Percentiles rank a stretch among this genome's conserved stretches.
Conservation (phyloP, 257 asterid genomes). For the Penstemon eatonii region DNA sequence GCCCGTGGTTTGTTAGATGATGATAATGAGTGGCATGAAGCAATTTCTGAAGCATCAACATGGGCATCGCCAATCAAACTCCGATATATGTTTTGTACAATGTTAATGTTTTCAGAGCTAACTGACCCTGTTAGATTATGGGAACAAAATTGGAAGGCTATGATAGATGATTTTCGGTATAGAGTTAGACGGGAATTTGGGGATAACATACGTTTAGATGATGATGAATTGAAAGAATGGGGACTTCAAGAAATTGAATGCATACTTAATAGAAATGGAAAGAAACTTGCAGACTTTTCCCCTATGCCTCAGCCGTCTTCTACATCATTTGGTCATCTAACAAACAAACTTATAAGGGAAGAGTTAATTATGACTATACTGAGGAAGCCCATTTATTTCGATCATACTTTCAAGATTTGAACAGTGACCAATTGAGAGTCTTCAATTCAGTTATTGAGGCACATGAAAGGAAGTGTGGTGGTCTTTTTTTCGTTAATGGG, state of each 20-base stretch:
- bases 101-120: background rate
- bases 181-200: background rate
- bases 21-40: slow-evolving; percentile 1
- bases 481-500: background rate
- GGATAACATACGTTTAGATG: too few relatives aligned
- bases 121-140: background rate
- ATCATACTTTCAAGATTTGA: background rate
- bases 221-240: too few relatives aligned
- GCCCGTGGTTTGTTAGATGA: background rate
- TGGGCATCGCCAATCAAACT: background rate
- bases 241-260: too few relatives aligned
- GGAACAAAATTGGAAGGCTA: background rate
- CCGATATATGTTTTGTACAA: background rate
- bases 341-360: slow-evolving; percentile 8
- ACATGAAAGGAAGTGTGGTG: background rate
- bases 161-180: background rate
- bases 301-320: slow-evolving; percentile 8
- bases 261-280: background rate
- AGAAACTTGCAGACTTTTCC: background rate
- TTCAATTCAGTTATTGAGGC: too few relatives aligned
- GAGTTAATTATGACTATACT: background rate
- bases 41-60: slow-evolving; percentile 11
- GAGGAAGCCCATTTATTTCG: background rate
- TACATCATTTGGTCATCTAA: background rate
- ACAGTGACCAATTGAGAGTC: background rate